Base-by-base conservation (phyloP, 148 eudicot genomes). In the Vaccinium corymbosum region DNA sequence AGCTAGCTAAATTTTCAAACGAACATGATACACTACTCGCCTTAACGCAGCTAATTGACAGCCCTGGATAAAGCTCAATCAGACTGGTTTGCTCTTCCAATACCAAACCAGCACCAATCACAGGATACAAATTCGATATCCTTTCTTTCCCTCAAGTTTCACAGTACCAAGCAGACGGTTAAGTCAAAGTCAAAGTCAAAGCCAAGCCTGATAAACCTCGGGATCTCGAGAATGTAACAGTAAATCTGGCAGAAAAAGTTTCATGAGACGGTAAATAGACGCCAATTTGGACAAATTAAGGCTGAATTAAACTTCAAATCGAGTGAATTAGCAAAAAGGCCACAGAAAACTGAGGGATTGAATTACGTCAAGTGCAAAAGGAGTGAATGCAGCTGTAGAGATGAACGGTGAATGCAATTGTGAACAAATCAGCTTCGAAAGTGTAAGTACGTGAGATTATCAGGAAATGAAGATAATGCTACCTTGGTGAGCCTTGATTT, bases 141-240 rank as follows among this genome's bases (percentile, higher is more conserved):
- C 20, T 27, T 51, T 52, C 35, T 78, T 29, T 78, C 61, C 20
- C 80, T 25, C 61, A 27, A 56, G 13, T 78, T 27, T 22, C 80
- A 52, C 62, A 52, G 80, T n/a, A 16, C 62, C 59, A 27, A 52
- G 25, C 42, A 52, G 62, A 78, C 19, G 20, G 59, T 27, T n/a
- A 51, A 25, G 61, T 51, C 62, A 52, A 78, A 25, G 61, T 51
- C 62, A 52, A 78, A 25, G 27, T 42, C 52, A 74, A 74, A 74
- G 8, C 27, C 29, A 52, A 38, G 35, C 76, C 76, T 72, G 48
- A 72, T 15, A 51, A 78, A 52, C 17, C 80, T 6, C 62, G 42
- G 80, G 66, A 79, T 79, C 81, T 79, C 57, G 81, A 55, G 7
- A 56, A 79, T 16, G 81, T 66, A 55, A 53, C 10, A 3, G 22